Percentiles rank a stretch among this genome's conserved stretches.
These are phyloP conservation scores for Tricholoma sp. DNA, from an alignment of 768 basidiomycete genomes.

Conservation along the genomic window DNA sequence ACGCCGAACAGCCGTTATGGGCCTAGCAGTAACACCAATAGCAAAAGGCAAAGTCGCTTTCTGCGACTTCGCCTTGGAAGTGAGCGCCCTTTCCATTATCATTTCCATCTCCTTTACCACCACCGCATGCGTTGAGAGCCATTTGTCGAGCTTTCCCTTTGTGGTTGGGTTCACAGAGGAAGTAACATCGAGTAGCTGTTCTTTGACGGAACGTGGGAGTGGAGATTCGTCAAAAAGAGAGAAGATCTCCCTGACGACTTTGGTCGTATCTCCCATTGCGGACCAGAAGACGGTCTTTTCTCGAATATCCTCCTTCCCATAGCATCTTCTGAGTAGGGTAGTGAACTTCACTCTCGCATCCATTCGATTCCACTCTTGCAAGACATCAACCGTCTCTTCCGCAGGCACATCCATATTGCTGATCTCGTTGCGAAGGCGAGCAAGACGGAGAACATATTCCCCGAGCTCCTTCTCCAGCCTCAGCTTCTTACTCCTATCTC, in stretches of 20 bases:
- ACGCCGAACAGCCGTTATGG: no score
- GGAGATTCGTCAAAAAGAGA: neutral
- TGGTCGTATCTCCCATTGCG: neutral
- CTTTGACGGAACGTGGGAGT: neutral
- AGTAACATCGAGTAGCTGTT: neutral
- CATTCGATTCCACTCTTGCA: neutral
- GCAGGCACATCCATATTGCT: neutral
- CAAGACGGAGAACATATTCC: neutral
- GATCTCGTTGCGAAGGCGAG: neutral
- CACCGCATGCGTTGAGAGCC: no score
- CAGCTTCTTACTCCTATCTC: neutral
- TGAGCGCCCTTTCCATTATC: no score
- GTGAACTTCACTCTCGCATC: neutral
- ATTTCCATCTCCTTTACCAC: no score
- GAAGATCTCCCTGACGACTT: neutral
- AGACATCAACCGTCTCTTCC: neutral
- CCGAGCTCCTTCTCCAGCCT: neutral
- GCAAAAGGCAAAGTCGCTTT: no score
- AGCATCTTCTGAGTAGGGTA: neutral
- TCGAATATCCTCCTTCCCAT: neutral
- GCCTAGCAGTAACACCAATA: no score
- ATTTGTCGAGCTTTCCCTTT: no score
- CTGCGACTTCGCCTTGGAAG: no score
- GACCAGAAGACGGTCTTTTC: neutral
- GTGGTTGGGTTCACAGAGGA: neutral